Conservation (phyloP, 345 rosid species). For the Laguncularia racemosa region DNA sequence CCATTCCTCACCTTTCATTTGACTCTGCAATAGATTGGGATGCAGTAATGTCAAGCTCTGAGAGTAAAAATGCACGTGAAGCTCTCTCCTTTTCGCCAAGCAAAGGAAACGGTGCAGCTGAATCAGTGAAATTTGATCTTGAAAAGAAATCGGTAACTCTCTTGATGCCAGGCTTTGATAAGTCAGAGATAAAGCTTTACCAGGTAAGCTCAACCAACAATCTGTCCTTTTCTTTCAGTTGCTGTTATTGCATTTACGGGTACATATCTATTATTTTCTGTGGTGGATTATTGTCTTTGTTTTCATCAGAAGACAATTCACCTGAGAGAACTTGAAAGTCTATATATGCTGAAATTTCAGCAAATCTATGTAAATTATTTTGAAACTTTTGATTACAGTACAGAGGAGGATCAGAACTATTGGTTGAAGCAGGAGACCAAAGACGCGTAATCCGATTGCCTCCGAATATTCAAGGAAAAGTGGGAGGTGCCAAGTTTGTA, state of each 20-base stretch:
- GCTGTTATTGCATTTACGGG: background rate
- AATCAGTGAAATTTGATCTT: conserved; percentile 52
- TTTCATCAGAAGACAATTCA: too few relatives aligned
- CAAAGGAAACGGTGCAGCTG: conserved; percentile 15
- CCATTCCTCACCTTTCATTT: conserved; percentile 37
- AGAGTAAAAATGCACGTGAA: conserved; percentile 32
- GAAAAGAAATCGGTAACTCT: conserved; percentile 54
- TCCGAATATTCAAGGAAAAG: conserved; percentile 69
- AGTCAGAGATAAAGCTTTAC: conserved; percentile 86
- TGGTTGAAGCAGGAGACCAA: conserved; percentile 90
- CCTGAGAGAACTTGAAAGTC: too few relatives aligned
- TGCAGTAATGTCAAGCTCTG: conserved; percentile 28
- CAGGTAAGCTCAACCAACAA: conserved; percentile 39
- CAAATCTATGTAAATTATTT: background rate
- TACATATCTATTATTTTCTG: background rate
- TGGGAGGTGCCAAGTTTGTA: conserved; percentile 72
- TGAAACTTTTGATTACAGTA: conserved; percentile 42
- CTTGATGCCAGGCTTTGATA: conserved; percentile 87
- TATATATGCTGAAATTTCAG: background rate
- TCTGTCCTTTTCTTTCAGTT: conserved; percentile 2
- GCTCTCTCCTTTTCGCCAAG: conserved; percentile 36
- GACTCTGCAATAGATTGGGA: conserved; percentile 47
- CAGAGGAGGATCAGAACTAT: conserved; percentile 78
- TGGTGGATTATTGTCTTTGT: conserved; percentile 6
- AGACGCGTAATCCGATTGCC: conserved; percentile 70